phyloP scores from a whole-genome alignment of 371 early-diverging fungal species.

The Parasitella parasitica region DNA sequence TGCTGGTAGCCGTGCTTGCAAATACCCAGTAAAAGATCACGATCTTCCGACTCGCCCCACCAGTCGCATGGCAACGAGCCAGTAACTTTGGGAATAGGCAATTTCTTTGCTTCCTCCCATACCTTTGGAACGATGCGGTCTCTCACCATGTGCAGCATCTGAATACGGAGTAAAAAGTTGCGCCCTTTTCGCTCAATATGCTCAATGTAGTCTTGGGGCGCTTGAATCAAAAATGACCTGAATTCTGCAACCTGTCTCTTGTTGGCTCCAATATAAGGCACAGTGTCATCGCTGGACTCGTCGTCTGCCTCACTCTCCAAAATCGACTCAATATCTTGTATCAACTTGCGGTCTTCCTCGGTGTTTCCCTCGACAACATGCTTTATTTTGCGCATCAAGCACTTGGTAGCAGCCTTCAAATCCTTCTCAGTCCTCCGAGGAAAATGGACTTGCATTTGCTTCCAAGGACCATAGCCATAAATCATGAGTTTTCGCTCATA shows the following conservation, averaged over 20 bases:
- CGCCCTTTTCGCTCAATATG: slow-evolving; percentile 71
- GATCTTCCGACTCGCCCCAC: slow-evolving; percentile 86
- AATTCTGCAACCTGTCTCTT: slow-evolving; percentile 64
- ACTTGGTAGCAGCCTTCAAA: slow-evolving; percentile 54
- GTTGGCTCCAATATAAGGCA: slow-evolving; percentile 65
- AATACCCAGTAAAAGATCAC: slow-evolving; percentile 79
- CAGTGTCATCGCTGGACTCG: slow-evolving; percentile 29
- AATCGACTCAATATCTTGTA: slow-evolving; percentile 45
- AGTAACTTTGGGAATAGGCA: slow-evolving; percentile 56
- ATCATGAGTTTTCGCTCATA: slow-evolving; percentile 85
- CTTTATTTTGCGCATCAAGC: slow-evolving; percentile 36
- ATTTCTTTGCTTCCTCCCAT: slow-evolving; percentile 47
- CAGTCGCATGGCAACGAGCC: slow-evolving; percentile 63
- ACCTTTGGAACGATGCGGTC: slow-evolving; percentile 58
- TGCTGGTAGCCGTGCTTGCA: slow-evolving; percentile 82
- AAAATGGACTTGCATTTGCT: slow-evolving; percentile 59
- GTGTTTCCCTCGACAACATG: slow-evolving; percentile 36
- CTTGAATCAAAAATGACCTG: slow-evolving; percentile 68
- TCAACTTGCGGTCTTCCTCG: slow-evolving; percentile 47
- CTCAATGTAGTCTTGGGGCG: slow-evolving; percentile 71
- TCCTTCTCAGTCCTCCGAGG: slow-evolving; percentile 61
- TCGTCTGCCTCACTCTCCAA: slow-evolving; percentile 38
- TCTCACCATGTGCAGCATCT: slow-evolving; percentile 73
- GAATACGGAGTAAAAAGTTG: slow-evolving; percentile 74
- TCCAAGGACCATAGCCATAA: slow-evolving; percentile 80